phyloP scores from a whole-genome alignment of 2,329 filamentous ascomycete species.

The Sarocladium strictum region DNA sequence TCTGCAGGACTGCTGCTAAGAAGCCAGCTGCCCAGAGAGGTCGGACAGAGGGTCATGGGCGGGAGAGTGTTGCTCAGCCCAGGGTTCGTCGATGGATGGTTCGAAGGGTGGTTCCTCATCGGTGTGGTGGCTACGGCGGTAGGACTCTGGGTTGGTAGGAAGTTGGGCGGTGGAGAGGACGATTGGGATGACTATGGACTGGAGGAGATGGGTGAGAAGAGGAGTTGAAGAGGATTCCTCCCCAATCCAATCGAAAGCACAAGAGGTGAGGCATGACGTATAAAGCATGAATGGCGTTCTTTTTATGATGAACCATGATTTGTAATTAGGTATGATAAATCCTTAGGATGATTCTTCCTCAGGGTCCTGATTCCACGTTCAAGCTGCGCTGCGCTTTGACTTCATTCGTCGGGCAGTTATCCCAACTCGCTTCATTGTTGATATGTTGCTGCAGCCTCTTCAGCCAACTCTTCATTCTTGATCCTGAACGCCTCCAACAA shows the following conservation, averaged over 20 bases:
- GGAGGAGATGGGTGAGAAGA: constrained; percentile 68
- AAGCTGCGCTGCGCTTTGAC: background rate
- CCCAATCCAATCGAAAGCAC: too few species aligned
- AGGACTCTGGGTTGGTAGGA: constrained; percentile 69
- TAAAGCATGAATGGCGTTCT: background rate
- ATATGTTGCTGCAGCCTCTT: background rate
- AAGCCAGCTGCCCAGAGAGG: constrained; percentile 71
- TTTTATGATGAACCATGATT: background rate
- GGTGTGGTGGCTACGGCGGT: constrained; percentile 59
- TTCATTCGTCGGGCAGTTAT: background rate
- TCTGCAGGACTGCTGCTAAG: constrained; percentile 70
- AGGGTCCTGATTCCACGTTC: background rate
- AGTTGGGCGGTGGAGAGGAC: constrained; percentile 20
- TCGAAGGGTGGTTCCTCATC: constrained; percentile 77
- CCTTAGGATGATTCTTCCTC: background rate
- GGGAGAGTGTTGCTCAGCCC: constrained; percentile 45
- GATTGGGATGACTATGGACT: constrained; percentile 55
- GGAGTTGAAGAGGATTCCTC: constrained; percentile 27
- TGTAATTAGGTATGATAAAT: background rate
- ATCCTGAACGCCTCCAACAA: constrained; percentile 3
- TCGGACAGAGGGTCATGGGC: constrained; percentile 68
- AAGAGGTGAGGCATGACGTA: too few species aligned
- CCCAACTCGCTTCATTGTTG: background rate
- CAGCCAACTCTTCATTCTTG: background rate
- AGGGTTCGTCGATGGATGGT: constrained; percentile 65